These are phyloP conservation scores for Kwoniella bestiolae DNA, from an alignment of 768 basidiomycete species.

Conservation along the genomic window DNA sequence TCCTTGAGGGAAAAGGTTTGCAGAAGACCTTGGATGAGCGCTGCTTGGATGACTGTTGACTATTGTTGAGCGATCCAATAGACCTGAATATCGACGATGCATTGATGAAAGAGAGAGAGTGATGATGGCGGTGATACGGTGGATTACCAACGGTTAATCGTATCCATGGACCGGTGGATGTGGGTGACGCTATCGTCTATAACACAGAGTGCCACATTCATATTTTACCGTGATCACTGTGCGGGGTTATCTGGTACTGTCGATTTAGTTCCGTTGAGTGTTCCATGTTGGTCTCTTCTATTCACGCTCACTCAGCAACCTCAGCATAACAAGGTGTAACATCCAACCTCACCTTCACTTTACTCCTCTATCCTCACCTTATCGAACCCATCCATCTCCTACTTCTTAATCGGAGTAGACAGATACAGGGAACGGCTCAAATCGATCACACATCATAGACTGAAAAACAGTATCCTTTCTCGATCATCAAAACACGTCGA, in stretches of 20 bases:
- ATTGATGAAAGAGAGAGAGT: background rate
- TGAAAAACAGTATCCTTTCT: background rate
- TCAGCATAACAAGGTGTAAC: background rate
- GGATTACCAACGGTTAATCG: slow-evolving; percentile 7
- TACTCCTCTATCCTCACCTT: background rate
- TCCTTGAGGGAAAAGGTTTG: no score
- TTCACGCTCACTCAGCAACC: slow-evolving; percentile 19
- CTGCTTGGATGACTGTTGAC: background rate
- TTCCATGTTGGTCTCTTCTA: background rate
- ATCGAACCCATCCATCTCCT: slow-evolving; percentile 21
- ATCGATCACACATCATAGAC: background rate
- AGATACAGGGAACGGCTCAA: slow-evolving; percentile 15
- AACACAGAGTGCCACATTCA: background rate
- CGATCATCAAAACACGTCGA: slow-evolving; percentile 12
- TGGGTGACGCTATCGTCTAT: slow-evolving; percentile 2
- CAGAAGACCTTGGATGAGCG: background rate
- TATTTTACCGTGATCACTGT: background rate
- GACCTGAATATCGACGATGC: no score
- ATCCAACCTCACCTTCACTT: slow-evolving; percentile 3
- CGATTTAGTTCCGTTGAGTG: background rate
- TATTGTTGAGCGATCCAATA: background rate
- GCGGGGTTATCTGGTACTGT: no score
- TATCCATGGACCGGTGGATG: background rate
- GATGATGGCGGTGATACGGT: background rate
- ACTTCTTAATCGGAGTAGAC: slow-evolving; percentile 25